phyloP scores from a whole-genome alignment of 2,329 filamentous ascomycete genomes.

The Calonectria pseudoreteaudii region DNA sequence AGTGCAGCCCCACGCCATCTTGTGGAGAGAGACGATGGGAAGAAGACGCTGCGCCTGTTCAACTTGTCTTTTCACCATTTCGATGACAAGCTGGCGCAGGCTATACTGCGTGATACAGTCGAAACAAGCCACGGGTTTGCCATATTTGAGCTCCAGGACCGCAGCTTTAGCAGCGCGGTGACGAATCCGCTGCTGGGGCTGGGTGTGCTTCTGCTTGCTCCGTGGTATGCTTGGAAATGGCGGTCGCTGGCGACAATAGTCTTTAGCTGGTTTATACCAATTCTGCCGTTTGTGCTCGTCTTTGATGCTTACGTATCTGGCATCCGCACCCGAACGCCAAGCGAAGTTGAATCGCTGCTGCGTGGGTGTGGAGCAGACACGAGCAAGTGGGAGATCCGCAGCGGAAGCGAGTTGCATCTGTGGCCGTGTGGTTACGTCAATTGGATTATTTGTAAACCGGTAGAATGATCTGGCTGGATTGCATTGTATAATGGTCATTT shows the following conservation, averaged over 20 bases:
- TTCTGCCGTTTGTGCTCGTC: background rate
- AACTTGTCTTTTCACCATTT: background rate
- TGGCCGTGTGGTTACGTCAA: background rate
- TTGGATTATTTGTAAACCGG: background rate
- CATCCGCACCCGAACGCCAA: background rate
- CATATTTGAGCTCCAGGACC: background rate
- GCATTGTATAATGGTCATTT: accelerated
- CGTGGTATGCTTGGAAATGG: slow-evolving; percentile 1
- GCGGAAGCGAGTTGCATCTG: background rate
- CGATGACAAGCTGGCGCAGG: background rate
- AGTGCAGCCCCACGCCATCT: background rate
- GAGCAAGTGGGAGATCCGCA: background rate
- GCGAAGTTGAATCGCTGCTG: background rate
- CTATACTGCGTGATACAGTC: background rate
- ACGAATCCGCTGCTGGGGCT: background rate
- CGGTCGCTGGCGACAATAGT: background rate
- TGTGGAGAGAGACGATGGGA: background rate
- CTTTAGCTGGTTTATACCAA: slow-evolving; percentile 1
- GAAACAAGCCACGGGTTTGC: background rate
- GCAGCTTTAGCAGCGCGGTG: background rate
- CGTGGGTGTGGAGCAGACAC: background rate
- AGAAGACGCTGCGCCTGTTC: background rate
- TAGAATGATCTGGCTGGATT: background rate
- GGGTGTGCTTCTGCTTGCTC: background rate
- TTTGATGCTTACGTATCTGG: background rate